These are phyloP conservation scores for Microascus cirrosus DNA, from an alignment of 2,329 filamentous ascomycete genomes.

Conservation along the genomic window DNA sequence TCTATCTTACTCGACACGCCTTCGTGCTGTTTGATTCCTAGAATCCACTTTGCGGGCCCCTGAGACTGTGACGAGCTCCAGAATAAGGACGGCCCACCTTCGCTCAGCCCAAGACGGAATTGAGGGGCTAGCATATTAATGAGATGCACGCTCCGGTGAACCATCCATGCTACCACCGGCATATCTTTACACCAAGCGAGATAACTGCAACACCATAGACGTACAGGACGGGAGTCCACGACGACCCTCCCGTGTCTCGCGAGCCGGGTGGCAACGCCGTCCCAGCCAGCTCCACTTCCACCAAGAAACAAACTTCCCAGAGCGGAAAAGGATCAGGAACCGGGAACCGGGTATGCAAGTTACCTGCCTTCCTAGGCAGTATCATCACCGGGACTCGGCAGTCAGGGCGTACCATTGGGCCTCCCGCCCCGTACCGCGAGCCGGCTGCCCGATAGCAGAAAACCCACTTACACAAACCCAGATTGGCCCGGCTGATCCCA, in stretches of 20 bases:
- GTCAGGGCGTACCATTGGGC: neutral
- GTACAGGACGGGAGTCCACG: too few relatives aligned
- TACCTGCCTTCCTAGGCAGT: neutral
- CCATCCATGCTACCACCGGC: too few relatives aligned
- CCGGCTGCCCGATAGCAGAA: neutral
- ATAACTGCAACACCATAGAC: too few relatives aligned
- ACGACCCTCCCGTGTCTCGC: neutral
- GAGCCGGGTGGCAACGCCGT: neutral
- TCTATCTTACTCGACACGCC: too few relatives aligned
- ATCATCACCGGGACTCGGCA: neutral
- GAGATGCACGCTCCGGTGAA: too few relatives aligned
- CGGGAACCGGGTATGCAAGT: slow-evolving; percentile 3
- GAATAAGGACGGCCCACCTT: neutral
- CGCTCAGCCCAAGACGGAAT: neutral
- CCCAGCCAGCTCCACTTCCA: neutral
- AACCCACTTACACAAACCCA: neutral
- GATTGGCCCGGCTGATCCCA: neutral
- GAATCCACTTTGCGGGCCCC: too few relatives aligned
- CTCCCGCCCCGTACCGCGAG: neutral
- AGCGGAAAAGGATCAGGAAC: neutral
- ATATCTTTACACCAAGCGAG: too few relatives aligned
- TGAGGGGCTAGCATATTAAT: too few relatives aligned
- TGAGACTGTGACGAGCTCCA: too few relatives aligned
- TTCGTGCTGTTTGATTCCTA: too few relatives aligned
- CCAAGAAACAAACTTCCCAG: neutral